Base-by-base conservation (phyloP, 805 yeast species). In the Cyberlindnera mrakii region DNA sequence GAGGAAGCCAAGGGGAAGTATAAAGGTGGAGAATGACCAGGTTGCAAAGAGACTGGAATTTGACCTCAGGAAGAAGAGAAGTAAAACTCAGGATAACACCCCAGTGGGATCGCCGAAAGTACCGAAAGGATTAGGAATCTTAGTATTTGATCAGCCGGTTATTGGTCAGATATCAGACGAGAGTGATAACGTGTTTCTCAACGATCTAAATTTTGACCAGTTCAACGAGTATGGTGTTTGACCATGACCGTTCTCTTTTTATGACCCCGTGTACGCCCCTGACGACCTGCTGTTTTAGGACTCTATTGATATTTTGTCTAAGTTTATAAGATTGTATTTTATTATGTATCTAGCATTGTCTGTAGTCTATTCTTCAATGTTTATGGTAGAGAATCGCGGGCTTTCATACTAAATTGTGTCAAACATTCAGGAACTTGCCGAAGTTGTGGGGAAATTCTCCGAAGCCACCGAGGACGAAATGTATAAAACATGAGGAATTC, bases 11-110 rank as follows among this genome's bases (percentile, higher is more conserved):
- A 42, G 44, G 17, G 42, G 45, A 4, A 27, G 32, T 6, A 44
- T 46, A 17, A 42, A 39, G 19, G 29, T 47, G 14, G 45, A 40
- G n/a, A 50, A 50, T 32, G 56, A 52, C 37, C 40, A 41, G 13
- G 56, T 53, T 11, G 56, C 58, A 5, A 53, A 50, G 42, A 47
- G 32, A 34, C 34, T 53, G 23, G 58, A 53, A 42, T 46, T 45
- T 37, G 56, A 52, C 13, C 9, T 52, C 32, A 43, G 33, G 35
- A 36, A 33, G 37, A 36, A 33, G 32, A 30, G 32, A 3, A 17
- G 34, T 10, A 42, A 38, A 35, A 37, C 42, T 29, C 41, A 42
- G 30, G 31, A 35, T 30, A 35, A 25, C 20, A 20, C 30, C 13
- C 38, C 38, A 8, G 20, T 35, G 16, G 38, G 30, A 8, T 25